Base-by-base conservation (phyloP, 116 monocot genomes). In the Cymodocea nodosa region DNA sequence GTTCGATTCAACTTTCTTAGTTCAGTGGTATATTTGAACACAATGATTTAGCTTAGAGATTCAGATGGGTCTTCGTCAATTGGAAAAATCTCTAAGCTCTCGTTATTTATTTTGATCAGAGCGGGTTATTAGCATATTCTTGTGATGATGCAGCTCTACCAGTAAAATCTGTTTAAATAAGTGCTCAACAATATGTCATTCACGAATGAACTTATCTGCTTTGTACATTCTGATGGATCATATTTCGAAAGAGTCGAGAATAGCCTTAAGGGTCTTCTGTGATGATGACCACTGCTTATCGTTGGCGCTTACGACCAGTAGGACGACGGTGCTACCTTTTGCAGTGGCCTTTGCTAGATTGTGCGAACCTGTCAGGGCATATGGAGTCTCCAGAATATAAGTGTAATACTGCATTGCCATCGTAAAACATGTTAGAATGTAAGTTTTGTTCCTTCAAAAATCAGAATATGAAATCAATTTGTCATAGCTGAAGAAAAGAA, bases 271-370 rank as follows among this genome's bases (percentile, higher is more conserved):
- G 25, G 81, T 83, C 44, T 81, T 78, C 68, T 87, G 48, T 37
- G 95, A 87, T 14, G 81, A 81, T 37, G 85, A 37, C 95, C 95
- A 95, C 57, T 95, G 95, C 69, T 82, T 95, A 60, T 95, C 91
- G 64, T 62, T 90, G 22, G 95, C 95, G 64, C 95, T 97, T 22
- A 77, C 91, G 4, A 91, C 95, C 64, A 90, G 87, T 49, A 97
- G 73, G 50, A 97, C 62, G 15, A 95, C 88, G 6, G 95, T 91
- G 71, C 62, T 91, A 37, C 95, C 95, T 65, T 88, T 97, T 19
- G 91, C 95, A 50, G 95, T 91, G 4, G 95, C 95, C 76, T 97
- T 97, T 17, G 95, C 91, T 4, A 97, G 80, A 70, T 97, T 97
- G 62, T 97, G 95, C 4, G 91, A 77, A 30, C 91, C 95, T 2